Evolutionary conservation across 495 filamentous ascomycete genomes (phyloP), one percentile per base, ranked within the genome.

Genomic region (Penicillium maclennaniae): DNA sequence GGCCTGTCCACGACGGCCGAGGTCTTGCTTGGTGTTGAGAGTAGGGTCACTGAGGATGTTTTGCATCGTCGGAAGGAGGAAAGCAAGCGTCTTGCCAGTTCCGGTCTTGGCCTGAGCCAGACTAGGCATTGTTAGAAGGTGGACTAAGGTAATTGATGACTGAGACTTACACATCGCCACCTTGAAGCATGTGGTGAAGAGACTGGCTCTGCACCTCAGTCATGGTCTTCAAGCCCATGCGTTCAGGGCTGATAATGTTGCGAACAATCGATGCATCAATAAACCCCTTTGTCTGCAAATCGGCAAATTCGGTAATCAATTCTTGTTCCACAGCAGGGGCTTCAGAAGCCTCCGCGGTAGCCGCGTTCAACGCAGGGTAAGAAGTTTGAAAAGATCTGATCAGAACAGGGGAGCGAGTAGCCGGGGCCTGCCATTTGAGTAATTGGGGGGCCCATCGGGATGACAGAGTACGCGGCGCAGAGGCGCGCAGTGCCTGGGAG

Each of bases 121-220:
- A 55, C 93, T 95, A 65, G 23, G 71, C 53, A 12, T 59, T 25
- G 38, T 70, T 27, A 64, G 60, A 16, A 9, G 34, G 16, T 44
- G 7, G 2, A 12, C 16, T 4, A 34, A 14, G 15, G 9, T 1
- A 17, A 21, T 44, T 6, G 23, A 49, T 37, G 60, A 31, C 45
- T 21, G 20, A 52, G 14, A 67, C 60, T 55, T 83, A 95, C 91
- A 96, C 74, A 72, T 98, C 95, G 28, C 68, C 72, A 16, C 93
- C 95, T 52, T 82, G 77, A 39, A 98, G 71, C 47, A 82, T 87
- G 43, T 88, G 74, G 42, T 83, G 82, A 61, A 98, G 89, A 3
- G 95, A 95, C 68, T 83, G 68, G 28, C 81, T 77, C 61, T 98
- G 93, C n/a, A 98, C 92, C 8, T 91, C 83, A 4, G 93, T 97